Evolutionary conservation across 352 stramenopile genomes (phyloP).

Genomic region (Globisporangium alternatum): DNA sequence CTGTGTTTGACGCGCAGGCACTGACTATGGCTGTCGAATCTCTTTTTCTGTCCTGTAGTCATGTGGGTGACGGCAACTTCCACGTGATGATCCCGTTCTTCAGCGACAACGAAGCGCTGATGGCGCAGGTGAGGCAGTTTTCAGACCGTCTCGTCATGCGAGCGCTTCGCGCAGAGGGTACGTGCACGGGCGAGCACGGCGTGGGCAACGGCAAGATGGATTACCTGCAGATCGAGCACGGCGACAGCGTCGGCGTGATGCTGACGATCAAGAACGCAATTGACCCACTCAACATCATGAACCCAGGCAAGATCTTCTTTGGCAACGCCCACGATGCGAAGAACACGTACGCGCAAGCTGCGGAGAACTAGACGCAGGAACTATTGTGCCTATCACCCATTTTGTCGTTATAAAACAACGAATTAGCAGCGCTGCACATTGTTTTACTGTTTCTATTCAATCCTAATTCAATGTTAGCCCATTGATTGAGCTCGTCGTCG

Average conservation of each 20-base stretch:
- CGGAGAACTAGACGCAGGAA: not conserved
- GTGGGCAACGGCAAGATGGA: constrained; percentile 95
- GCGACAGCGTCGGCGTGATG: constrained; percentile 92
- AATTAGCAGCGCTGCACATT: too few relatives aligned
- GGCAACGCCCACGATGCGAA: constrained; percentile 27
- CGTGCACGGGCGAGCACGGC: constrained; percentile 98
- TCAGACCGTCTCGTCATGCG: constrained; percentile 80
- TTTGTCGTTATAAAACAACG: too few relatives aligned
- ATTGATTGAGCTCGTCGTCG: too few relatives aligned
- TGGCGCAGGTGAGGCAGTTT: constrained; percentile 86
- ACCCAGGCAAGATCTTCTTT: constrained; percentile 97
- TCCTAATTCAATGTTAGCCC: too few relatives aligned
- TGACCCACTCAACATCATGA: constrained; percentile 96
- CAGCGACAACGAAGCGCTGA: constrained; percentile 78
- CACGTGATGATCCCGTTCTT: constrained; percentile 95
- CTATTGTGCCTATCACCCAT: too few relatives aligned
- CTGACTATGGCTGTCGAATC: constrained; percentile 9
- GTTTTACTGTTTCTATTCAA: too few relatives aligned
- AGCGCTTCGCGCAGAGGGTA: constrained; percentile 91
- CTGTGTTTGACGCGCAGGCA: not conserved
- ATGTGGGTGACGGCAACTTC: constrained; percentile 97
- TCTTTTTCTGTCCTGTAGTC: constrained; percentile 25
- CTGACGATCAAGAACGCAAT: constrained; percentile 92
- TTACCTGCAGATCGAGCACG: constrained; percentile 91
- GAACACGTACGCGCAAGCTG: constrained; percentile 11